Conservation (phyloP, 2,329 filamentous ascomycete genomes). For the Berkeleyomyces rouxiae region DNA sequence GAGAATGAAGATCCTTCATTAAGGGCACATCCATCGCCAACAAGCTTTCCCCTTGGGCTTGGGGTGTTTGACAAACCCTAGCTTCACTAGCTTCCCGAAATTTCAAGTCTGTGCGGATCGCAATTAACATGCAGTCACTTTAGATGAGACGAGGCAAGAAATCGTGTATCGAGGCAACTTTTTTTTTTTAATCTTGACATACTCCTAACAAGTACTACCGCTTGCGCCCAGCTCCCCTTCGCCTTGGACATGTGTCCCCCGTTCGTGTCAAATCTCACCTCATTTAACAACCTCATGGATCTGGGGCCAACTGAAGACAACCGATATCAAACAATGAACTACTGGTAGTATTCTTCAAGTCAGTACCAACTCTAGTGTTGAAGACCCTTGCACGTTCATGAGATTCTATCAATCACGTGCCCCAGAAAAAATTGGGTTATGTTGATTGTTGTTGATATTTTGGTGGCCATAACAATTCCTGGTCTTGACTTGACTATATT, state of each 20-base stretch:
- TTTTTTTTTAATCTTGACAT: background rate
- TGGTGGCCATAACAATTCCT: no score
- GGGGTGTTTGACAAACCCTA: background rate
- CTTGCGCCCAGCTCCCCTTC: background rate
- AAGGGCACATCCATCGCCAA: background rate
- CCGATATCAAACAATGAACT: no score
- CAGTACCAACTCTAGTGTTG: no score
- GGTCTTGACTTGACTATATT: no score
- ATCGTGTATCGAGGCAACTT: background rate
- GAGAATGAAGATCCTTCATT: background rate
- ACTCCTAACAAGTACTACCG: background rate
- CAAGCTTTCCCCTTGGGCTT: background rate
- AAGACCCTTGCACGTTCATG: no score
- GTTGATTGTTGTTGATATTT: no score
- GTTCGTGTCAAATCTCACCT: no score
- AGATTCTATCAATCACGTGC: no score
- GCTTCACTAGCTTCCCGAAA: background rate
- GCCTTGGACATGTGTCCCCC: background rate
- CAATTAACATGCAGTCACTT: conserved; percentile 1
- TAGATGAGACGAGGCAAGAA: conserved; percentile 1
- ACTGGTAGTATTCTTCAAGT: no score
- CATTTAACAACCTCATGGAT: no score
- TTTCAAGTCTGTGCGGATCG: conserved; percentile 2
- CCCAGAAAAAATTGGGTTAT: no score
- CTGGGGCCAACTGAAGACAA: no score